Evolutionary conservation across 208 protist species (phyloP).

Genomic region (Acanthamoeba culbertsoni): DNA sequence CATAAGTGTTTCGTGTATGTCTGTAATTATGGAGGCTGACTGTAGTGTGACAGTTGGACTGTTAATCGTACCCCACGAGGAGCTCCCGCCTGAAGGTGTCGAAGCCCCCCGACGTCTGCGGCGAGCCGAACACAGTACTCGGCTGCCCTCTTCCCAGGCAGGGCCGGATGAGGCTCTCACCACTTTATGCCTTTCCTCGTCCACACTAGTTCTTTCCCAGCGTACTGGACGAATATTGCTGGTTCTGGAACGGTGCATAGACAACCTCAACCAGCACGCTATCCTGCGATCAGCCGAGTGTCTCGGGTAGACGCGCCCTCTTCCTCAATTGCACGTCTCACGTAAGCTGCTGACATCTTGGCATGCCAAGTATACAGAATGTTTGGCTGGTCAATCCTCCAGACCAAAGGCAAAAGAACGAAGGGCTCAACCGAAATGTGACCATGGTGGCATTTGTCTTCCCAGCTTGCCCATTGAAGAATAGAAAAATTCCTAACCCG

Average conservation of each 20-base stretch:
- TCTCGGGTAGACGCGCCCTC: neutral
- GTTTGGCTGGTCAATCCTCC: constrained; percentile 29
- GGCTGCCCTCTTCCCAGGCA: neutral
- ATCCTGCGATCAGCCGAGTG: constrained; percentile 68
- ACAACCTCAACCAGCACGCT: constrained; percentile 67
- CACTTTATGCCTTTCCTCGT: neutral
- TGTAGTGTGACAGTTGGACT: neutral
- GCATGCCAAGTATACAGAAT: neutral
- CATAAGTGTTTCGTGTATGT: neutral
- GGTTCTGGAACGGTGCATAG: constrained; percentile 64
- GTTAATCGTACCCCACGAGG: neutral
- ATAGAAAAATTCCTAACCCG: no score
- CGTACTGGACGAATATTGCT: constrained; percentile 60
- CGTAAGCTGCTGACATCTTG: neutral
- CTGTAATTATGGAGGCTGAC: neutral
- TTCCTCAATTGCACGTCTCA: neutral
- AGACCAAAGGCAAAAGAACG: neutral
- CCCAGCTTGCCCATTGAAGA: no score
- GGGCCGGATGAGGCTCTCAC: neutral
- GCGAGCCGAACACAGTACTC: neutral
- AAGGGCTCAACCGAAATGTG: neutral
- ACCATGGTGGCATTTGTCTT: neutral
- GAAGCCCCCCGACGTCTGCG: neutral
- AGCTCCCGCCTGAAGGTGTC: neutral
- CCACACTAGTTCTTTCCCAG: constrained; percentile 58